Base-by-base conservation (phyloP, 1,284 basidiomycete genomes). In the Uromyces viciae-fabae region DNA sequence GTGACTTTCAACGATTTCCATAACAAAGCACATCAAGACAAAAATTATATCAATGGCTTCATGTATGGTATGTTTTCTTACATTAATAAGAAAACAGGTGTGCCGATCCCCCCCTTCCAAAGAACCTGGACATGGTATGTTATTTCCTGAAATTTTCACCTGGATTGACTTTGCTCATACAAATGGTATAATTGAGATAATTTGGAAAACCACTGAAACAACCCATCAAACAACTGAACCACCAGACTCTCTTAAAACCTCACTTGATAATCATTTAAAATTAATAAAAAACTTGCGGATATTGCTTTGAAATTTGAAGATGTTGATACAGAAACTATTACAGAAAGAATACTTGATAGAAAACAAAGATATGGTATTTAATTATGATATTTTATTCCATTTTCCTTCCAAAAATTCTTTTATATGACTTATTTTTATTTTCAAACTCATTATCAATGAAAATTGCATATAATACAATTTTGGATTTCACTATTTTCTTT, bases 21-120 rank as follows among this genome's bases (percentile, higher is more conserved):
- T 28, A 68, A 68, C 42, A 42, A 68, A n/a, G 7, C 5, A 40
- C 64, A 68, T 42, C 33, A 68, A 68, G 64, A 68, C n/a, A 9
- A 68, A 17, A 68, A 42, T 11, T 31, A 68, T n/a, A 68, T 68
- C 64, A 68, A 68, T 36, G 64, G 42, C 36, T 68, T n/a, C 33
- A 68, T 4, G 9, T 42, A 68, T 42, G 36, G 7, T 68, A 68
- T 40, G 9, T 68, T 64, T 38, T 64, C 11, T 5, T 64, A n/a
- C 19, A 56, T 56, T 7, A 4, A 56, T 56, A 56, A 28, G 28
- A 56, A 5, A 4, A 56, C 52, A 8, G 52, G 52, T 56, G 52
- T n/a, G 28, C 52, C 52, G 5, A 56, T 56, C 19, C 52, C 46
- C 22, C 52, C 52, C 4, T 28, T 28, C 22, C 52, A 8, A 5